phyloP scores from a whole-genome alignment of 2,329 filamentous ascomycete genomes.

The Chalaropsis thielavioides region DNA sequence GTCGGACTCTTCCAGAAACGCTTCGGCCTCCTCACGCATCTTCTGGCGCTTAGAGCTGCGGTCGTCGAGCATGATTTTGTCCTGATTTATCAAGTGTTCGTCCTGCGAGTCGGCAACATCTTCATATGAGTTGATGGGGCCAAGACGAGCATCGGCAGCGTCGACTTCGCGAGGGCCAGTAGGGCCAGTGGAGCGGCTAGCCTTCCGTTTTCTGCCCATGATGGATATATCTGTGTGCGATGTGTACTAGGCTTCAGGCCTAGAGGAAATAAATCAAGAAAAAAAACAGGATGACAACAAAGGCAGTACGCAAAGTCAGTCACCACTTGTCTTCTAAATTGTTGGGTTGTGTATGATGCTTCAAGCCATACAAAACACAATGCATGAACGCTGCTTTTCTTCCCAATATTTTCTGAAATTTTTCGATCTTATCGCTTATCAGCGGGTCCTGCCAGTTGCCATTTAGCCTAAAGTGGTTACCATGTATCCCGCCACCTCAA shows the following conservation, averaged over 20 bases:
- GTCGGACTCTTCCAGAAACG: slow-evolving; percentile 44
- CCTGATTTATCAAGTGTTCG: slow-evolving; percentile 75
- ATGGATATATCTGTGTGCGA: slow-evolving; percentile 16
- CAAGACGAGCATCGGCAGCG: slow-evolving; percentile 46
- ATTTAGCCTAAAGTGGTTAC: not conserved
- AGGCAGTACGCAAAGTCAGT: not conserved
- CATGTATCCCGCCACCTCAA: not conserved
- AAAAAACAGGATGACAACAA: not conserved
- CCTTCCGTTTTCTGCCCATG: slow-evolving; percentile 61
- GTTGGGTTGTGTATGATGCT: not conserved
- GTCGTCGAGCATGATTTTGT: slow-evolving; percentile 71
- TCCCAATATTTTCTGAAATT: slow-evolving; percentile 8
- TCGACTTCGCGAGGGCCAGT: slow-evolving; percentile 42
- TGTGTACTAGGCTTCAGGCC: not conserved
- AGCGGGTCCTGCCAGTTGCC: not conserved
- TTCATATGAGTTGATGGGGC: slow-evolving; percentile 49
- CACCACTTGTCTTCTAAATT: not conserved
- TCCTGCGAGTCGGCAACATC: slow-evolving; percentile 91
- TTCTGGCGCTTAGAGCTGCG: slow-evolving; percentile 64
- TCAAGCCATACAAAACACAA: not conserved
- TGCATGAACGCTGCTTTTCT: not conserved
- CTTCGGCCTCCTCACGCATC: slow-evolving; percentile 53
- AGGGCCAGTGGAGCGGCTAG: slow-evolving; percentile 34
- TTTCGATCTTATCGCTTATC: slow-evolving; percentile 17
- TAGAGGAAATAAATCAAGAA: not conserved